phyloP scores from a whole-genome alignment of 108 stramenopile species.

The Nannochloropsis oceanica region DNA sequence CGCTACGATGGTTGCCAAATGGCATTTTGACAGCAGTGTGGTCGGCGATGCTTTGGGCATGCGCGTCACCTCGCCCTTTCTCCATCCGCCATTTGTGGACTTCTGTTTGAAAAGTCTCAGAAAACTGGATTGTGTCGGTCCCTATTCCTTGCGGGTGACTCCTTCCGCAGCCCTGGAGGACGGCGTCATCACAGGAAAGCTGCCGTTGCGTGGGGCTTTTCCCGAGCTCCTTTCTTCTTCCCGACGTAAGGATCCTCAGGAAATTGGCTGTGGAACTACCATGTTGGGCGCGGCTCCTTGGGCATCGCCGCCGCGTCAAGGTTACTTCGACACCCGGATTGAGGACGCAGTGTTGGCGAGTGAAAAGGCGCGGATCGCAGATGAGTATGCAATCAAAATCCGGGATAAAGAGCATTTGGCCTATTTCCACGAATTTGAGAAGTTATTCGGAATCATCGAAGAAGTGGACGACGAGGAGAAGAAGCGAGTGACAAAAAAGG shows the following conservation, averaged over 20 bases:
- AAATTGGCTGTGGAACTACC: slow-evolving; percentile 42
- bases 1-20: slow-evolving; percentile 41
- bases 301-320: not conserved
- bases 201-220: slow-evolving; percentile 44
- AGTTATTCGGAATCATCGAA: not conserved
- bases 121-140: not conserved
- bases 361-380: not conserved
- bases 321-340: not conserved
- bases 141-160: not conserved
- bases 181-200: slow-evolving; percentile 33
- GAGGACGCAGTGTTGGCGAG: not conserved
- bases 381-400: not conserved
- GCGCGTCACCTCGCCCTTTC: slow-evolving; percentile 4
- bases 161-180: not conserved
- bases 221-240: slow-evolving; percentile 42
- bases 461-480: not conserved
- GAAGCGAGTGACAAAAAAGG: not conserved
- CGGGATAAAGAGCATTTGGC: slow-evolving; percentile 8
- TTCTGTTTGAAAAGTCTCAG: not conserved
- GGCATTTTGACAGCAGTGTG: slow-evolving; percentile 42
- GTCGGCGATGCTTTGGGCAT: slow-evolving; percentile 37
- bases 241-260: slow-evolving; percentile 51
- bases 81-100: not conserved
- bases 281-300: slow-evolving; percentile 33
- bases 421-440: not conserved